Percentiles rank a stretch among this genome's conserved stretches.
phyloP scores from a whole-genome alignment of 2,329 filamentous ascomycete species.

The Pestalotiopsis sp. region DNA sequence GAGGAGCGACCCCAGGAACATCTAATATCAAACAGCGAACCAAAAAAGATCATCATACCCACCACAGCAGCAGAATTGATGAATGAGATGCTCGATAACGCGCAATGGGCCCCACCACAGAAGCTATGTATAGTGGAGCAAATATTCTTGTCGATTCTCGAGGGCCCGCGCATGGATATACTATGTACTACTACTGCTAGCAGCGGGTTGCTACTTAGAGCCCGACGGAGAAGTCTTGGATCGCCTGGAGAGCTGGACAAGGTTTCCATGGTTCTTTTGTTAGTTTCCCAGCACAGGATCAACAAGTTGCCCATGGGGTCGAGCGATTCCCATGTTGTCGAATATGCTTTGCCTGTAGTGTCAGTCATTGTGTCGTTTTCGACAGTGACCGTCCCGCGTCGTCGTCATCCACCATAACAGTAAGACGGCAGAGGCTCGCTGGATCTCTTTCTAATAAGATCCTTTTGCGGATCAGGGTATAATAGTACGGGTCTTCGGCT shows the following conservation, averaged over 20 bases:
- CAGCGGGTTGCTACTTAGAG: neutral
- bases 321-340: too few species aligned
- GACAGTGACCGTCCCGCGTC: too few species aligned
- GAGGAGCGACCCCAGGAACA: neutral
- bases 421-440: neutral
- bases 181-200: neutral
- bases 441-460: neutral
- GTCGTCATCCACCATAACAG: too few species aligned
- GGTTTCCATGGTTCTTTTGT: too few species aligned
- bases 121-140: constrained; percentile 6
- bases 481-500: neutral
- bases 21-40: constrained; percentile 8
- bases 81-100: constrained; percentile 5
- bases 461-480: neutral
- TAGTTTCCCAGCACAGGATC: too few species aligned
- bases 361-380: too few species aligned
- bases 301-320: too few species aligned
- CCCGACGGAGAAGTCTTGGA: neutral
- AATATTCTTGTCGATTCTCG: neutral
- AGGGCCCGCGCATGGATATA: constrained; percentile 3
- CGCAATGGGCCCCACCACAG: neutral
- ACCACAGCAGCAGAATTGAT: neutral
- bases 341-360: too few species aligned
- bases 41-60: constrained; percentile 4
- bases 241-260: neutral